phyloP scores from a whole-genome alignment of 345 rosid genomes.

The Eutrema japonicum region DNA sequence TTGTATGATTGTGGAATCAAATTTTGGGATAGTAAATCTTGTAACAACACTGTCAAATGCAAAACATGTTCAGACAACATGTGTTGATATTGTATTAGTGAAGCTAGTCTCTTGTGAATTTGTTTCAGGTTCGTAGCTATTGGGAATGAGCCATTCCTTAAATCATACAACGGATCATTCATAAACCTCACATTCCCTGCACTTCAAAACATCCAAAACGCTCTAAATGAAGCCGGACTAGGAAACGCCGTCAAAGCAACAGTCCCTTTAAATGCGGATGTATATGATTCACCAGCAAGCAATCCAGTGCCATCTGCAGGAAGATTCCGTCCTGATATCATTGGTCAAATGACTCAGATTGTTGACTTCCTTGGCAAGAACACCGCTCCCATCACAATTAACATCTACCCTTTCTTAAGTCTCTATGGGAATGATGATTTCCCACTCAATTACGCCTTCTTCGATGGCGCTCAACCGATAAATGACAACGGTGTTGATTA shows the following conservation, averaged over 20 bases:
- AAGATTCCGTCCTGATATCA: slow-evolving; percentile 65
- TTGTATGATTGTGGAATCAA: background rate
- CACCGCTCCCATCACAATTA: slow-evolving; percentile 72
- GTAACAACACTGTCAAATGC: background rate
- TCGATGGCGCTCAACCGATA: slow-evolving; percentile 64
- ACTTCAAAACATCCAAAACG: slow-evolving; percentile 83
- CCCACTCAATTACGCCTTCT: slow-evolving; percentile 82
- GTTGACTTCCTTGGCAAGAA: slow-evolving; percentile 65
- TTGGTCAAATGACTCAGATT: slow-evolving; percentile 60
- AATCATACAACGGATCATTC: slow-evolving; percentile 68
- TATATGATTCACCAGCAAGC: slow-evolving; percentile 60
- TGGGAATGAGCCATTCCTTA: slow-evolving; percentile 82
- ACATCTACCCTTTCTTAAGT: slow-evolving; percentile 88
- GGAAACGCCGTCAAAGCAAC: slow-evolving; percentile 78
- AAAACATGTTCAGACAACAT: background rate
- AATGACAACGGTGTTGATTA: slow-evolving; percentile 60
- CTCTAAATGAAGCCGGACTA: slow-evolving; percentile 69
- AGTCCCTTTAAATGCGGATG: slow-evolving; percentile 78
- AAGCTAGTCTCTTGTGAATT: slow-evolving; percentile 17
- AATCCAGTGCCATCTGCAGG: slow-evolving; percentile 76
- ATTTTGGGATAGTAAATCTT: background rate
- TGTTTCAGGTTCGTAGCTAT: slow-evolving; percentile 69
- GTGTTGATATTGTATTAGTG: slow-evolving; percentile 5
- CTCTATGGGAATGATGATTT: slow-evolving; percentile 73
- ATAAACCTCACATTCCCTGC: slow-evolving; percentile 72